A percentile compares a stretch with the other conserved stretches of the same genome.
phyloP scores from a whole-genome alignment of 331 rosid species.

The Arachis monticola region DNA sequence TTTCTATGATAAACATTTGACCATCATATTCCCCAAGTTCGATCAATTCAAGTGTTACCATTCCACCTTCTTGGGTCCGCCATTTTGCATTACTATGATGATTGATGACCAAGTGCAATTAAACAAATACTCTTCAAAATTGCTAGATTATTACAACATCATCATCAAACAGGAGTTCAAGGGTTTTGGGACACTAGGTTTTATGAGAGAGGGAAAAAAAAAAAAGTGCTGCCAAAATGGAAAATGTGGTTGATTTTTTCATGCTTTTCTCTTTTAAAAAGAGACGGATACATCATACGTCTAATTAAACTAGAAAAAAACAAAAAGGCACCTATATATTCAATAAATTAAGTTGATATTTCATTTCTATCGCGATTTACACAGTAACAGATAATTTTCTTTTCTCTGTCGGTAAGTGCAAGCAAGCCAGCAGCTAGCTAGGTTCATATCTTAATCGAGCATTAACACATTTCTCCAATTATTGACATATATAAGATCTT shows the following conservation, averaged over 20 bases:
- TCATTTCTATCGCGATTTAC: no score
- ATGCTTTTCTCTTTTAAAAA: not conserved
- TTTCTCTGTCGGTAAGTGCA: no score
- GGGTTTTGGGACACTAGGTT: not conserved
- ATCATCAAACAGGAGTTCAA: not conserved
- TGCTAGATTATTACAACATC: not conserved
- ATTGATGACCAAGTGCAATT: not conserved
- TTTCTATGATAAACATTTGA: no score
- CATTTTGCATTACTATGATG: not conserved
- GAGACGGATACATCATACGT: not conserved
- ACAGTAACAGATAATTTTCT: no score
- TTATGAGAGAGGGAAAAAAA: no score
- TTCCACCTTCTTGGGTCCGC: no score
- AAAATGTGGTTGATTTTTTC: not conserved
- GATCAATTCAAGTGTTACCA: no score
- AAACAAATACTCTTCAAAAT: not conserved
- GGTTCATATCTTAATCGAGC: no score
- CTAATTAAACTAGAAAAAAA: not conserved
- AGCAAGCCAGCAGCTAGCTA: no score
- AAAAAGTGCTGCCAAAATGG: not conserved
- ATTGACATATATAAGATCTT: no score
- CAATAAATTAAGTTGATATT: not conserved
- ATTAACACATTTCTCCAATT: no score
- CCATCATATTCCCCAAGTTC: no score
- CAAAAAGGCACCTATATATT: not conserved